Evolutionary conservation across 257 asterid genomes (phyloP).

Genomic region (Capsicum chinense): DNA sequence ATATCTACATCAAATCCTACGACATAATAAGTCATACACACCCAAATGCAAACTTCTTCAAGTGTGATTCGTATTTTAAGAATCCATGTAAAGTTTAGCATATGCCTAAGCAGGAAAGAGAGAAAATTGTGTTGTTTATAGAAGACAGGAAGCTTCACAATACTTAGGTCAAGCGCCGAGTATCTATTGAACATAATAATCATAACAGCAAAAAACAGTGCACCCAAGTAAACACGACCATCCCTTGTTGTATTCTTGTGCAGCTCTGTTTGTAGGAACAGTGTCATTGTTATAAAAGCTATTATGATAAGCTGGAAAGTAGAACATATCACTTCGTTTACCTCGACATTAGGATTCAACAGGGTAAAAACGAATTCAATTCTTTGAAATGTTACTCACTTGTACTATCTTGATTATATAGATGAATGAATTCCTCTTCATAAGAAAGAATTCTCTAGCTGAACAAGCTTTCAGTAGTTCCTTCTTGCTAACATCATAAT

Average conservation of each 20-base stretch:
- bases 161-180: constrained; percentile 55
- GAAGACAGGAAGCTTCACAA: constrained; percentile 54
- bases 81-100: constrained; percentile 53
- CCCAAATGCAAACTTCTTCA: constrained; percentile 42
- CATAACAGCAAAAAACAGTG: constrained; percentile 49
- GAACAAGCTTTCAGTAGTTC: constrained; percentile 41
- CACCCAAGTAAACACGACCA: constrained; percentile 54
- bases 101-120: constrained; percentile 63
- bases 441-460: constrained; percentile 60
- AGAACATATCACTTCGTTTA: constrained; percentile 8
- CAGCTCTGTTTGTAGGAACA: constrained; percentile 55
- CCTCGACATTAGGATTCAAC: not conserved
- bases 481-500: not conserved
- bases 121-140: constrained; percentile 53
- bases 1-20: constrained; percentile 56
- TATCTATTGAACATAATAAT: constrained; percentile 49
- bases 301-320: constrained; percentile 52
- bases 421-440: constrained; percentile 55
- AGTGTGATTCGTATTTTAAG: constrained; percentile 52
- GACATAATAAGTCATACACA: constrained; percentile 47
- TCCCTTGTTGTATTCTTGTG: constrained; percentile 39
- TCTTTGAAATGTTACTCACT: constrained; percentile 26
- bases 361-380: not conserved
- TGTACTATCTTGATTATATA: constrained; percentile 51
- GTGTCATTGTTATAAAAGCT: constrained; percentile 50